Evolutionary conservation across 1,284 basidiomycete species (phyloP), one percentile per base, ranked within the genome.

Genomic region (Boletus semigastroideus): DNA sequence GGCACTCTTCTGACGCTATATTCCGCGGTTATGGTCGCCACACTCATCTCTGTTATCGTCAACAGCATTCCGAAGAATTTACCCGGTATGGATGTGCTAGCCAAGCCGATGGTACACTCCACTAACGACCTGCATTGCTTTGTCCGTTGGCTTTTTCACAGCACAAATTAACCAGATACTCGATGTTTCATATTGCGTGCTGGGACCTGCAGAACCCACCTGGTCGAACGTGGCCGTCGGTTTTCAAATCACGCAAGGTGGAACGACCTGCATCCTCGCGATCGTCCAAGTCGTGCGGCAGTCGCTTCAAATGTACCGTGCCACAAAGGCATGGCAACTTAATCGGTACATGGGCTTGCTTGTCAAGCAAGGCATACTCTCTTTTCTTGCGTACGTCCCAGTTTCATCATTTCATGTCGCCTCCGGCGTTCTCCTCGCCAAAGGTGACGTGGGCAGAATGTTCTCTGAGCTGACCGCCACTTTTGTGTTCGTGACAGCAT

Each of bases 381-480:
- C 43, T 19, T 56, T 56, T 22, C 36, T 54, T 30, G 51, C 17
- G 53, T 54, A 44, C 41, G 52, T 54, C 40, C n/a, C 6, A 8
- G 19, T 43, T 10, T 11, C 34, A 27, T n/a, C n/a, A n/a, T n/a
- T n/a, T n/a, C n/a, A n/a, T n/a, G n/a, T n/a, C n/a, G n/a, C n/a
- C n/a, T n/a, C n/a, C n/a, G n/a, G n/a, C n/a, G n/a, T n/a, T n/a
- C n/a, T n/a, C n/a, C n/a, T n/a, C n/a, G n/a, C n/a, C n/a, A n/a
- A n/a, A n/a, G n/a, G n/a, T n/a, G n/a, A n/a, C n/a, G n/a, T 22
- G 22, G 22, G 22, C 22, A 3, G 25, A 25, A 25, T 25, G n/a
- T 19, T 31, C 10, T 36, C 19, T 12, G n/a, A 13, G 33, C 40
- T 33, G n/a, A 52, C 9, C 1, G 7, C 25, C 27, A 17, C 6